Conservation (phyloP, 2,329 filamentous ascomycete genomes). For the Monosporascus sp. region DNA sequence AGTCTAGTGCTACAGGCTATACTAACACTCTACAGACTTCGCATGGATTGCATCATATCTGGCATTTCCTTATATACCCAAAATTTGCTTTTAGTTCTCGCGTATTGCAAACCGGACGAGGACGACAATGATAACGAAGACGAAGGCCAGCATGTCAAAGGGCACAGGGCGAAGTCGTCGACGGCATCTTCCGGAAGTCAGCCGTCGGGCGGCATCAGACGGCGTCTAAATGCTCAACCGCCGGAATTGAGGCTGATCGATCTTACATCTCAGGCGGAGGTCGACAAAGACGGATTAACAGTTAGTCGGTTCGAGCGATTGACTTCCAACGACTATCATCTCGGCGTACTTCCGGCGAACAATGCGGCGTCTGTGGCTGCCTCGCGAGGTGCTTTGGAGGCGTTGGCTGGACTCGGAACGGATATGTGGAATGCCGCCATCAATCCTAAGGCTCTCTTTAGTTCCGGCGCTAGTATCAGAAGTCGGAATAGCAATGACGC, state of each 20-base stretch:
- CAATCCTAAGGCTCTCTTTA: slow-evolving; percentile 82
- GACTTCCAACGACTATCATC: slow-evolving; percentile 85
- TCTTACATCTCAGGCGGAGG: slow-evolving; percentile 76
- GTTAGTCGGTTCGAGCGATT: slow-evolving; percentile 84
- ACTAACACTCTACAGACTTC: slow-evolving; percentile 54
- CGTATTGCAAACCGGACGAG: slow-evolving; percentile 77
- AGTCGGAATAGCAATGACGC: slow-evolving; percentile 59
- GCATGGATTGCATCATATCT: slow-evolving; percentile 96
- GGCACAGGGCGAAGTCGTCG: slow-evolving; percentile 39
- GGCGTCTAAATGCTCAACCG: slow-evolving; percentile 72
- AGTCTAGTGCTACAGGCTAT: not conserved
- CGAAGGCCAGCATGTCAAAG: slow-evolving; percentile 21
- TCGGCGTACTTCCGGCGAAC: slow-evolving; percentile 73
- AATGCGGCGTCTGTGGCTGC: slow-evolving; percentile 59
- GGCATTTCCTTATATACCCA: slow-evolving; percentile 95
- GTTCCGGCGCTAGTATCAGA: slow-evolving; percentile 72
- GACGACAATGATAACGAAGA: slow-evolving; percentile 46
- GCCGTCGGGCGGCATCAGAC: slow-evolving; percentile 59
- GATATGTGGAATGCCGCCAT: slow-evolving; percentile 90
- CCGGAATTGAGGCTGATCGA: slow-evolving; percentile 91
- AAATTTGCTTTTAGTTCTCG: slow-evolving; percentile 83
- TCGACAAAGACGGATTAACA: slow-evolving; percentile 80
- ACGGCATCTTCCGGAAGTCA: slow-evolving; percentile 48
- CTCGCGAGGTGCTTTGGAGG: slow-evolving; percentile 68
- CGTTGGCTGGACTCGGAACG: slow-evolving; percentile 63